phyloP scores from a whole-genome alignment of 768 basidiomycete genomes.

The Sporobolomyces roseus region DNA sequence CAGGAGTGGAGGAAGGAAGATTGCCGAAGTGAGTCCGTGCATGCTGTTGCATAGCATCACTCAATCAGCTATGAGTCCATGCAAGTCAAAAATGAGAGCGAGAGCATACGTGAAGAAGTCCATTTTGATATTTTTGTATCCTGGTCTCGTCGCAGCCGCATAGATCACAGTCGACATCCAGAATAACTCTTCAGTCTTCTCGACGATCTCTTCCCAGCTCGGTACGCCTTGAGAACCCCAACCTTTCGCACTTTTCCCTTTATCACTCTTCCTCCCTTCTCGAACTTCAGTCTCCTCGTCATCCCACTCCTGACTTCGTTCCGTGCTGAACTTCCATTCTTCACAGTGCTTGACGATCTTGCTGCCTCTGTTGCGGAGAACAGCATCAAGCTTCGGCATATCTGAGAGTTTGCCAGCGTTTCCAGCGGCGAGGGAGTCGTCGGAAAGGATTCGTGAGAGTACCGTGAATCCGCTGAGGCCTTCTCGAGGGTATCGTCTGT shows the following conservation, averaged over 20 bases:
- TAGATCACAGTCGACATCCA: slow-evolving; percentile 45
- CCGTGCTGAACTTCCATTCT: slow-evolving; percentile 42
- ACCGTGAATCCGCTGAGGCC: slow-evolving; percentile 44
- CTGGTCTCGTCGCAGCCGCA: slow-evolving; percentile 41
- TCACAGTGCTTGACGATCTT: slow-evolving; percentile 29
- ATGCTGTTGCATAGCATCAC: slow-evolving; percentile 12
- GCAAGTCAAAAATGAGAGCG: background rate
- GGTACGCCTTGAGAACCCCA: slow-evolving; percentile 14
- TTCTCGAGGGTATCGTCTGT: slow-evolving; percentile 28
- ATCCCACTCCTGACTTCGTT: slow-evolving; percentile 38
- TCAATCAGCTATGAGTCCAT: background rate
- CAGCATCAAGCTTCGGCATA: slow-evolving; percentile 36
- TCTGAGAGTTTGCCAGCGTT: slow-evolving; percentile 32
- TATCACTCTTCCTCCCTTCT: slow-evolving; percentile 15
- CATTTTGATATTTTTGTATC: slow-evolving; percentile 40
- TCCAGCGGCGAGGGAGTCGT: slow-evolving; percentile 42
- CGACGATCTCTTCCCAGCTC: slow-evolving; percentile 42
- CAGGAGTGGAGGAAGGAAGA: slow-evolving; percentile 44
- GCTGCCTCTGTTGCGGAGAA: slow-evolving; percentile 13
- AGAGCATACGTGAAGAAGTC: slow-evolving; percentile 43
- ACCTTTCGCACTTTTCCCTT: slow-evolving; percentile 22
- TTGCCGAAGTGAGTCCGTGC: slow-evolving; percentile 43
- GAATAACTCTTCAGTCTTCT: slow-evolving; percentile 43
- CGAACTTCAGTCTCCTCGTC: slow-evolving; percentile 38
- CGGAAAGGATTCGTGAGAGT: slow-evolving; percentile 40